Conservation (phyloP, 2,329 filamentous ascomycete species). For the Aspergillus bombycis region DNA sequence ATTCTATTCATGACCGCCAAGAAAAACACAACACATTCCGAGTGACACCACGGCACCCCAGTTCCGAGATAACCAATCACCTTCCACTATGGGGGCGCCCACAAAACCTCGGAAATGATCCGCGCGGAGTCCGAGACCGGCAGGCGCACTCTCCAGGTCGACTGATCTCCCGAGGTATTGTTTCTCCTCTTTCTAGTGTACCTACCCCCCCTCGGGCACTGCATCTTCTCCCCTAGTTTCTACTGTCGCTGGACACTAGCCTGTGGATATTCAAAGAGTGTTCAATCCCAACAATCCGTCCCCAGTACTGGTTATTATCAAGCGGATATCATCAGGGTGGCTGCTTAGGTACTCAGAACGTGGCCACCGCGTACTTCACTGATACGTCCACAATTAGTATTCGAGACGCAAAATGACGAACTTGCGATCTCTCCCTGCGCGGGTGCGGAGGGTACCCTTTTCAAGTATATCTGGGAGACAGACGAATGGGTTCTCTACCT, state of each 20-base stretch:
- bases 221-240: neutral
- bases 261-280: neutral
- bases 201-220: neutral
- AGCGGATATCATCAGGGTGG: neutral
- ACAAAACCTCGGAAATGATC: slow-evolving; percentile 15
- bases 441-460: slow-evolving; percentile 18
- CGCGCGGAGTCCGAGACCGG: slow-evolving; percentile 21
- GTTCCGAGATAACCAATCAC: slow-evolving; percentile 26
- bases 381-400: neutral
- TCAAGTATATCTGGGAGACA: slow-evolving; percentile 9
- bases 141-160: slow-evolving; percentile 3
- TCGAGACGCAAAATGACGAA: slow-evolving; percentile 17
- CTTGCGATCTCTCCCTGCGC: slow-evolving; percentile 26
- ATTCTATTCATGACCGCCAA: neutral
- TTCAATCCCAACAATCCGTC: neutral
- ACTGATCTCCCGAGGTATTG: slow-evolving; percentile 13
- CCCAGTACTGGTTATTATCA: neutral
- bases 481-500: slow-evolving; percentile 36
- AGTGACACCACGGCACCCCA: neutral
- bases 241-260: neutral
- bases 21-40: neutral
- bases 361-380: neutral
- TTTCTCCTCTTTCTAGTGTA: neutral
- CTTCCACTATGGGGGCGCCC: neutral
- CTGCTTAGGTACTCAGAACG: neutral